These are phyloP conservation scores for Orychophragmus violaceus DNA, from an alignment of 345 rosid species.

Conservation along the genomic window DNA sequence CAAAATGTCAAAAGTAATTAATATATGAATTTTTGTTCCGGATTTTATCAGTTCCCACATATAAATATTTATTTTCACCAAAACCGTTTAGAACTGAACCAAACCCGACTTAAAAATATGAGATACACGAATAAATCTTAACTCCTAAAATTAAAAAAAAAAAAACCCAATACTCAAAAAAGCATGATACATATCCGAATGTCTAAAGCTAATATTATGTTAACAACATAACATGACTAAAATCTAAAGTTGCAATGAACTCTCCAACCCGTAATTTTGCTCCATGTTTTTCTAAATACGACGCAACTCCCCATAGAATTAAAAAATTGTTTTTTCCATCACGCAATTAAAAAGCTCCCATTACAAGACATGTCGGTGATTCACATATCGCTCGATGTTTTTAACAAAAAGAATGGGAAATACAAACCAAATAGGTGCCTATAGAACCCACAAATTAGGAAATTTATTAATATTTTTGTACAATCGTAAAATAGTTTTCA, in stretches of 20 bases:
- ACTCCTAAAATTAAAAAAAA: too few species aligned
- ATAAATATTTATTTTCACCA: too few species aligned
- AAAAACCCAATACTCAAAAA: too few species aligned
- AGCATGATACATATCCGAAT: too few species aligned
- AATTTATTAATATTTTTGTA: not conserved
- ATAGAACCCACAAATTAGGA: not conserved
- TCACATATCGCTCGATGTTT: not conserved
- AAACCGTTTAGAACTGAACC: too few species aligned
- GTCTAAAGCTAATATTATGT: too few species aligned
- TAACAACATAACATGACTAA: not conserved
- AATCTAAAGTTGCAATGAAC: not conserved
- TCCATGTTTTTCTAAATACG: not conserved
- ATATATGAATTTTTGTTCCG: too few species aligned
- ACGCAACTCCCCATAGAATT: constrained; percentile 5
- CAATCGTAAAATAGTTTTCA: not conserved
- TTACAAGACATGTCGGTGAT: constrained; percentile 8
- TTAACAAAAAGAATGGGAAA: not conserved
- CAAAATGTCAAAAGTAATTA: too few species aligned
- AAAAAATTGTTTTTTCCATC: constrained; percentile 3
- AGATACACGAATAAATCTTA: too few species aligned
- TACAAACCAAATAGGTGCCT: not conserved
- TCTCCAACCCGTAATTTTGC: constrained; percentile 4
- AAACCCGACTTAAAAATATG: too few species aligned
- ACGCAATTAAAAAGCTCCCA: not conserved
- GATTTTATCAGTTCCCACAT: too few species aligned